These are phyloP conservation scores for Stipa capillata DNA, from an alignment of 176 grass and related monocot species.

Conservation along the genomic window DNA sequence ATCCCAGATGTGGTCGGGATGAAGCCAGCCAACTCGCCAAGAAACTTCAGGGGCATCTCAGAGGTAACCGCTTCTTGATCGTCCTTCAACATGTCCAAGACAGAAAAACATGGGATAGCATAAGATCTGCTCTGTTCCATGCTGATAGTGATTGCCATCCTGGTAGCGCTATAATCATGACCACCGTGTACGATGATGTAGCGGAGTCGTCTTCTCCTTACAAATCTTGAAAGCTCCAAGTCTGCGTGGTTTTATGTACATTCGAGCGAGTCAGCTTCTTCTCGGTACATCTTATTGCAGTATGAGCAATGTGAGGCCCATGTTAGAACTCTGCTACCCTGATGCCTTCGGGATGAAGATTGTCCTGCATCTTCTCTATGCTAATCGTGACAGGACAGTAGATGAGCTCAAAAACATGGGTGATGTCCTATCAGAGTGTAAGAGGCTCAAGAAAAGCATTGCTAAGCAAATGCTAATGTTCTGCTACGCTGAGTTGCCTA, in stretches of 20 bases:
- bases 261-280: neutral
- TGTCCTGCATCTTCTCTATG: neutral
- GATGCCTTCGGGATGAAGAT: neutral
- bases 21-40: too few relatives aligned
- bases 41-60: too few relatives aligned
- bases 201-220: neutral
- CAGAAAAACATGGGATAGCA: too few relatives aligned
- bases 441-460: neutral
- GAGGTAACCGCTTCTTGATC: neutral
- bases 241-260: neutral
- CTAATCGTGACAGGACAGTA: neutral
- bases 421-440: neutral
- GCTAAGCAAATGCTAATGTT: neutral
- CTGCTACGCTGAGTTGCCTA: neutral
- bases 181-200: neutral
- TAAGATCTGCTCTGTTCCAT: neutral
- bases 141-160: neutral
- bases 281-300: neutral
- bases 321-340: neutral
- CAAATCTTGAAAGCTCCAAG: neutral
- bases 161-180: slow-evolving; percentile 4
- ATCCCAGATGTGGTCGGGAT: too few relatives aligned
- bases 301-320: accelerated
- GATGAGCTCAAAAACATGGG: accelerated
- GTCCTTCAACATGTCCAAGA: neutral